Evolutionary conservation across 176 grass and related monocot genomes (phyloP).

Genomic region (Musa beccarii): DNA sequence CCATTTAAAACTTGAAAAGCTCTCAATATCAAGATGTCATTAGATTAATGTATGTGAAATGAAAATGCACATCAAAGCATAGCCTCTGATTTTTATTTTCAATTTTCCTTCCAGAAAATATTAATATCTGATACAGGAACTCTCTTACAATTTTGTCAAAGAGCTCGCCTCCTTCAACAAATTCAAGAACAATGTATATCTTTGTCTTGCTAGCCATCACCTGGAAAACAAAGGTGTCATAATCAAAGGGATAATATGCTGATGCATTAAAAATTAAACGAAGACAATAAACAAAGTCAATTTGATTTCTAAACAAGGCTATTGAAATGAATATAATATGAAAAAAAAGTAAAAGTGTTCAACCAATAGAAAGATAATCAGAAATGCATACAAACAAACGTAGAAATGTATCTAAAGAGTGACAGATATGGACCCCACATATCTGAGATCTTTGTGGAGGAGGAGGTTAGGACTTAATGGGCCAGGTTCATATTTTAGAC

Average conservation of each 20-base stretch:
- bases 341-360: background rate
- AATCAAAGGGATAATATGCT: background rate
- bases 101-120: background rate
- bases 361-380: background rate
- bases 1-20: background rate
- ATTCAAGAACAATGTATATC: constrained; percentile 99
- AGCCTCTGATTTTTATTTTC: background rate
- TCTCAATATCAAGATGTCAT: background rate
- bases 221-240: constrained; percentile 29
- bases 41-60: background rate
- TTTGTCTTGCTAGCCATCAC: constrained; percentile 93
- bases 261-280: constrained; percentile 2
- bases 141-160: constrained; percentile 86
- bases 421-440: too few species aligned
- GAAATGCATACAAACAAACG: background rate
- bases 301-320: background rate
- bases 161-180: constrained; percentile 87
- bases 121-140: background rate
- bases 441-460: too few species aligned
- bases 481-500: background rate
- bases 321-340: background rate
- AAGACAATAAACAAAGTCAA: background rate
- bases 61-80: background rate
- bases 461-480: too few species aligned
- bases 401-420: background rate